A percentile compares a stretch with the other conserved stretches of the same genome.
Conservation (phyloP, 2,329 filamentous ascomycete species). For the Penicillium griseofulvum region DNA sequence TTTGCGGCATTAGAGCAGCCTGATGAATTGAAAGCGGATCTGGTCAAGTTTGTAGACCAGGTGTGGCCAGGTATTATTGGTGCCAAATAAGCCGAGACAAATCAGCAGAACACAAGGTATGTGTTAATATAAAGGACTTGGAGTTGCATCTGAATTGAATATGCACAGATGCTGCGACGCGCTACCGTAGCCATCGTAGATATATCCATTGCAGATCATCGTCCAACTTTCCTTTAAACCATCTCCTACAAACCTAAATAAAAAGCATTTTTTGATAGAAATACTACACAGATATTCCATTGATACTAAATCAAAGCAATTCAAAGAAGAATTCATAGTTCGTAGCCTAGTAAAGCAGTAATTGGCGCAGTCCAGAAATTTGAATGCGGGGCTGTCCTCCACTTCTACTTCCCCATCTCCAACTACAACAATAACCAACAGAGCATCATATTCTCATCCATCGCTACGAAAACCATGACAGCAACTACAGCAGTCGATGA, state of each 20-base stretch:
- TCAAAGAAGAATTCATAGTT: not conserved
- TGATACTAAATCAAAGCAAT: not conserved
- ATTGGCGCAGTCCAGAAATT: not conserved
- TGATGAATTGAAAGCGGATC: constrained; percentile 43
- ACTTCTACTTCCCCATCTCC: not conserved
- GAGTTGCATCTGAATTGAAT: not conserved
- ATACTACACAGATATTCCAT: not conserved
- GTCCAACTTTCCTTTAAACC: too few relatives aligned
- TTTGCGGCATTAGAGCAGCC: constrained; percentile 51
- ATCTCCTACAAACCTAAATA: too few relatives aligned
- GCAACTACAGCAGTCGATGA: constrained; percentile 14
- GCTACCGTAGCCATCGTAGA: too few relatives aligned
- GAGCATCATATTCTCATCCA: not conserved
- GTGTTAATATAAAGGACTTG: not conserved
- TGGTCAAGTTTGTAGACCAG: constrained; percentile 38
- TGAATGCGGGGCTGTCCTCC: not conserved
- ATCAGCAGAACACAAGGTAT: not conserved
- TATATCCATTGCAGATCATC: too few relatives aligned
- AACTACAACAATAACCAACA: not conserved
- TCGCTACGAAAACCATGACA: not conserved
- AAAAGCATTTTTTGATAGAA: too few relatives aligned
- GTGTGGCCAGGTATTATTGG: constrained; percentile 23
- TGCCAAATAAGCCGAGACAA: not conserved
- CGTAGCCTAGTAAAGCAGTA: not conserved
- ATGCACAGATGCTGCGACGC: too few relatives aligned